These are phyloP conservation scores for Aristolochia fimbriata DNA, from an alignment of 164 flowering plant species.

Conservation along the genomic window DNA sequence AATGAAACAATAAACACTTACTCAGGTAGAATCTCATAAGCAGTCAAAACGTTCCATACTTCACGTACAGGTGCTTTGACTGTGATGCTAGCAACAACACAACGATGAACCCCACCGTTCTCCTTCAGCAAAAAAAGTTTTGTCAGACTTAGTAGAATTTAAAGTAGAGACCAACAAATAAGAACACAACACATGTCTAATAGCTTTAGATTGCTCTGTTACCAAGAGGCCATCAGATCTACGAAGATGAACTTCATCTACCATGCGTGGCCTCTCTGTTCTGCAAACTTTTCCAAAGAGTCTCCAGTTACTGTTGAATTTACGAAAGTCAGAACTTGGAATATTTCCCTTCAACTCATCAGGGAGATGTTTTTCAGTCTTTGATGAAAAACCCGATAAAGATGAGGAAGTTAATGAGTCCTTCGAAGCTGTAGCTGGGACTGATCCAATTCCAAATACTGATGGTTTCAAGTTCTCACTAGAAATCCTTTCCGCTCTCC, in stretches of 20 bases:
- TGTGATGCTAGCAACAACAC: slow-evolving; percentile 90
- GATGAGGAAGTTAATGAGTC: slow-evolving; percentile 16
- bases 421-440: slow-evolving; percentile 14
- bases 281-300: slow-evolving; percentile 67
- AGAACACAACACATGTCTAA: slow-evolving; percentile 10
- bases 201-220: slow-evolving; percentile 22
- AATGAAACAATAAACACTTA: slow-evolving; percentile 26
- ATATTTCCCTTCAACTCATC: slow-evolving; percentile 27
- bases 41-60: slow-evolving; percentile 89
- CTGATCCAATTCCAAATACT: slow-evolving; percentile 9
- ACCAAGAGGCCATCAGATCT: slow-evolving; percentile 95
- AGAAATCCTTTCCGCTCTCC: slow-evolving; percentile 53
- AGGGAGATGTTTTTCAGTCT: slow-evolving; percentile 18
- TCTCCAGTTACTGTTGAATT: slow-evolving; percentile 63
- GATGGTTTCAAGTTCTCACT: slow-evolving; percentile 21
- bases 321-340: slow-evolving; percentile 31
- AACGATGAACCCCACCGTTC: slow-evolving; percentile 94
- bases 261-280: slow-evolving; percentile 71
- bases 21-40: slow-evolving; percentile 91
- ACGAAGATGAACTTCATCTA: slow-evolving; percentile 95
- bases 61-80: slow-evolving; percentile 90
- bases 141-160: slow-evolving; percentile 15
- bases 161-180: slow-evolving; percentile 3
- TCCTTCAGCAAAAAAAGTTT: slow-evolving; percentile 51
- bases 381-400: slow-evolving; percentile 17